Conservation (phyloP, 345 rosid species). For the Eucalyptus cladocalyx region DNA sequence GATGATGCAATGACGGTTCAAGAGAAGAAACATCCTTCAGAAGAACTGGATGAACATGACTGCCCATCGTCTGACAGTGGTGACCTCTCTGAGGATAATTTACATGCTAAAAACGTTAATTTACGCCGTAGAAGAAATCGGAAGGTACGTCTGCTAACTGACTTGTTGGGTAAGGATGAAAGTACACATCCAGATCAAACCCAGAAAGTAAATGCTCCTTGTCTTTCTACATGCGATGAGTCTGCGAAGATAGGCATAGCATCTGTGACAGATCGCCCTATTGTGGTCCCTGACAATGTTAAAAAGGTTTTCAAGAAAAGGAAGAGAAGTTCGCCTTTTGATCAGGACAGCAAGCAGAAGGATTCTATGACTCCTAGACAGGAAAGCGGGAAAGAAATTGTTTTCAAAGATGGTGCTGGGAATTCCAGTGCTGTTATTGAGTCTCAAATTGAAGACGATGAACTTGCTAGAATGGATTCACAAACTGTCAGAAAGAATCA, state of each 20-base stretch:
- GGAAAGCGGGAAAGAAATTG: slow-evolving; percentile 6
- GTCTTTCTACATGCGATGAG: slow-evolving; percentile 9
- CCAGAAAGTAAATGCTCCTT: slow-evolving; percentile 17
- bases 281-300: not conserved
- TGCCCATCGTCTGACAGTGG: slow-evolving; percentile 47
- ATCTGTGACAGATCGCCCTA: slow-evolving; percentile 1
- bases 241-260: slow-evolving; percentile 3
- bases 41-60: slow-evolving; percentile 20
- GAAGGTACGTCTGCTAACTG: slow-evolving; percentile 68
- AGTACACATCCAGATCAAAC: slow-evolving; percentile 3
- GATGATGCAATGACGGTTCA: slow-evolving; percentile 9
- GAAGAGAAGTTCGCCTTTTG: slow-evolving; percentile 43
- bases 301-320: slow-evolving; percentile 10
- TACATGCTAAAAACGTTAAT: slow-evolving; percentile 17
- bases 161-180: slow-evolving; percentile 39
- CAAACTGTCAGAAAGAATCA: slow-evolving; percentile 15
- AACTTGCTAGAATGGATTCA: slow-evolving; percentile 5
- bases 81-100: slow-evolving; percentile 13
- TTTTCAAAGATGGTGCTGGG: slow-evolving; percentile 8
- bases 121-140: slow-evolving; percentile 47
- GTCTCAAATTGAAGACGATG: slow-evolving; percentile 24
- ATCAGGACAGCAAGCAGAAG: slow-evolving; percentile 21
- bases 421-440: slow-evolving; percentile 5
- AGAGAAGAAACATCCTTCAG: slow-evolving; percentile 12
- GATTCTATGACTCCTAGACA: slow-evolving; percentile 25